phyloP scores from a whole-genome alignment of 352 stramenopile species.

The Phytophthora agathidicida region DNA sequence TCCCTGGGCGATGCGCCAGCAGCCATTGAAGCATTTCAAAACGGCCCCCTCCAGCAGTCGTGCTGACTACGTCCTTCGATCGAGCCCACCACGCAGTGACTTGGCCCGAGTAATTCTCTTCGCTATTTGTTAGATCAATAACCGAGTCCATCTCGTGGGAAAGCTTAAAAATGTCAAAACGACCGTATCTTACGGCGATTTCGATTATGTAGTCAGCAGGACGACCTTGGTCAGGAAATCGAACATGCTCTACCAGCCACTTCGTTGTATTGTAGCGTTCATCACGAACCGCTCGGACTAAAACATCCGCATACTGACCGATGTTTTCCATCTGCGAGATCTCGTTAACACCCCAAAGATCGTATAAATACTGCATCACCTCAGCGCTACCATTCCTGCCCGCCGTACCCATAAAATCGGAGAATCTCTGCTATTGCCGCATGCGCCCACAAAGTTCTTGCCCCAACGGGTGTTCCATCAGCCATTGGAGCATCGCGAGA shows the following conservation, averaged over 20 bases:
- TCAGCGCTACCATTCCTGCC: neutral
- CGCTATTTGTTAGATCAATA: neutral
- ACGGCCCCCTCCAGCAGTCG: neutral
- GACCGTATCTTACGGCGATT: neutral
- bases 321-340: neutral
- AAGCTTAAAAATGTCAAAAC: slow-evolving; percentile 4
- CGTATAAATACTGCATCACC: neutral
- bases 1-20: no score
- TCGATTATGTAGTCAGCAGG: neutral
- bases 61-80: neutral
- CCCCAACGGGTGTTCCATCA: slow-evolving; percentile 5
- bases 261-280: neutral
- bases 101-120: neutral
- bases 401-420: neutral
- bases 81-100: slow-evolving; percentile 4
- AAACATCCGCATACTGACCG: neutral
- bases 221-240: neutral
- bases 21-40: no score
- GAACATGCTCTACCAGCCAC: slow-evolving; percentile 5
- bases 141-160: neutral
- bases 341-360: neutral
- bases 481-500: slow-evolving; percentile 3
- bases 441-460: neutral
- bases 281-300: neutral
- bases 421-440: neutral